Base-by-base conservation (phyloP, 495 filamentous ascomycete species). In the Neurospora discreta region DNA sequence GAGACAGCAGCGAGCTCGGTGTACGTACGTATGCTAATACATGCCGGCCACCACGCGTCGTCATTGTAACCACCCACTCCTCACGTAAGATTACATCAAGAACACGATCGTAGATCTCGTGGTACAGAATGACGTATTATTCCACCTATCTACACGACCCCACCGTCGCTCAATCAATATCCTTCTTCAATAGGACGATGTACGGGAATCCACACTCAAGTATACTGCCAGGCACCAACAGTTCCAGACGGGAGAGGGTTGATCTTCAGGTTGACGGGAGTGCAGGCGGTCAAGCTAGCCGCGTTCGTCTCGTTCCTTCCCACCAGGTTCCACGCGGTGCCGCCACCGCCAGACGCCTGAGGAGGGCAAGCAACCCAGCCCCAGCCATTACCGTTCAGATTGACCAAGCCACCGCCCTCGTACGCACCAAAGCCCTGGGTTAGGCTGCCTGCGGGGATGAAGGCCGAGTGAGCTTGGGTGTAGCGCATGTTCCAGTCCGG, bases 381-480 rank as follows among this genome's bases (percentile, higher is more conserved):
- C 77, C 77, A 77, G 13, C 78, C 80, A 20, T 77, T 75, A 5
- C 78, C 76, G 65, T 80, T 80, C 3, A 81, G 73, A 42, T 81
- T 80, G 20, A 81, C 73, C 36, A 81, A 77, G 7, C 80, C 80
- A 26, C 80, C 80, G 41, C 77, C 78, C 68, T 70, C 13, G 71
- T 79, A 81, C 18, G 77, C 80, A 4, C 68, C 78, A 40, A 81
- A 87, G 15, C 83, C 82, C 1, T 82, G 83, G 23, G 74, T 73
- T 16, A 81, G 73, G 68, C 87, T 85, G 11, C 88, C 89, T 0
- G 80, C 42, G 0, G 90, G 89, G 26, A 88, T 85, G 74, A 76
- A 82, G 20, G 83, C 84, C 7, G 86, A 89, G 81, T 92, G 89
- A 1, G 89, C 85, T 58, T 79, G 81, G 3, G 89, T 90, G 83